Evolutionary conservation across 495 filamentous ascomycete genomes (phyloP), one percentile per base, ranked within the genome.

Genomic region (Staphylotrichum longicolle): DNA sequence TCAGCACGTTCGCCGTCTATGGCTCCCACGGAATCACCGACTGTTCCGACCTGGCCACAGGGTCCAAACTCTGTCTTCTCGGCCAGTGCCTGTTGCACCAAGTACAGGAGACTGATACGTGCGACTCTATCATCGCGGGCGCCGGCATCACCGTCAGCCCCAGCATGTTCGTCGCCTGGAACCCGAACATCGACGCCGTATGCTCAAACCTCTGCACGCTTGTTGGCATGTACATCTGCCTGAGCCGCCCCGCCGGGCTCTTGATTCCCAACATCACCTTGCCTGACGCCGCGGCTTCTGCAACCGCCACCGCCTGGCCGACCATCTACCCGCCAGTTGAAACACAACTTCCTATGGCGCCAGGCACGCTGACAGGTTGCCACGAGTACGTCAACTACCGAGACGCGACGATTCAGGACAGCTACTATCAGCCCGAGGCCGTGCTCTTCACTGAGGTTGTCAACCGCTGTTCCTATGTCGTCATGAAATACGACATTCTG

Each of bases 141-240:
- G 5, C 10, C 6, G 9, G 37, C 34, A n/a, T 42, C 34, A 35
- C 45, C 47, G 8, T 58, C 41, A 40, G 35, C n/a, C 10, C 7
- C 11, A 54, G 42, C 51, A 45, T 11, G 7, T 15, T 62, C 5
- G 15, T 57, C 7, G 41, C 35, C 46, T 62, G 60, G 54, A 62
- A 62, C 40, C 60, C 60, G n/a, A 52, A 32, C 33, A 62, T 62
- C 46, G 48, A 57, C 54, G 10, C 45, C 10, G 27, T 57, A 2
- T 62, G 60, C 30, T 34, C 60, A 10, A 57, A 52, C 47, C 14
- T 62, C n/a, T 3, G 12, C 35, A 27, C 15, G 12, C 14, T 57
- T 10, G 35, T 35, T 15, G 60, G 27, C 7, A 11, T 33, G 3
- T 46, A 41, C 15, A 62, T 27, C 45, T 52, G 45, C 42, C 6